These are phyloP conservation scores for Rhodofomes roseus DNA, from an alignment of 1,284 basidiomycete species.

Conservation along the genomic window DNA sequence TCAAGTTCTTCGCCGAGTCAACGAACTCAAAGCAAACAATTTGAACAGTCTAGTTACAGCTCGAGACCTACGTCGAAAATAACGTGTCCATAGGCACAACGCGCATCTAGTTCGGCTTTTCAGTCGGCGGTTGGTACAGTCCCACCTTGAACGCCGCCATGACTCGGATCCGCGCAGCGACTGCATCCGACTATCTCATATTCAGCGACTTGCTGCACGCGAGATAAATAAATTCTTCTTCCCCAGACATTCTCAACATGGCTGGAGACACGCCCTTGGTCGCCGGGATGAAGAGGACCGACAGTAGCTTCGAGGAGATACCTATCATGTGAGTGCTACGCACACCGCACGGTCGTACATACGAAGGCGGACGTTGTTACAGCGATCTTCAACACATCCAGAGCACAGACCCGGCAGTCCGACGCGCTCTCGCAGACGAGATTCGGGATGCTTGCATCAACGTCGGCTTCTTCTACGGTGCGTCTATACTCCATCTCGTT, in stretches of 20 bases:
- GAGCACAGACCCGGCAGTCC: constrained; percentile 35
- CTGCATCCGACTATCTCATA: not conserved
- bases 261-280: not conserved
- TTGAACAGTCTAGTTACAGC: too few relatives aligned
- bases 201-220: not conserved
- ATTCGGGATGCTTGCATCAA: constrained; percentile 70
- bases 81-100: too few relatives aligned
- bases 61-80: too few relatives aligned
- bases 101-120: too few relatives aligned
- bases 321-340: not conserved
- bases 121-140: too few relatives aligned
- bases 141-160: not conserved
- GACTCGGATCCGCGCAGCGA: too few relatives aligned
- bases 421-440: constrained; percentile 48
- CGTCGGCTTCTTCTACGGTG: constrained; percentile 81
- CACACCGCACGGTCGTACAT: not conserved
- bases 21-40: too few relatives aligned
- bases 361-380: not conserved
- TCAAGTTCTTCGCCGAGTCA: too few relatives aligned
- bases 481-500: constrained; percentile 10
- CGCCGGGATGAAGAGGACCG: not conserved
- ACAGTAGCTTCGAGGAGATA: not conserved
- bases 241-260: not conserved
- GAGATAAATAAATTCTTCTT: not conserved
- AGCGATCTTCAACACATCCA: constrained; percentile 55